Conservation (phyloP, 345 rosid species). For the Isatis tinctoria region DNA sequence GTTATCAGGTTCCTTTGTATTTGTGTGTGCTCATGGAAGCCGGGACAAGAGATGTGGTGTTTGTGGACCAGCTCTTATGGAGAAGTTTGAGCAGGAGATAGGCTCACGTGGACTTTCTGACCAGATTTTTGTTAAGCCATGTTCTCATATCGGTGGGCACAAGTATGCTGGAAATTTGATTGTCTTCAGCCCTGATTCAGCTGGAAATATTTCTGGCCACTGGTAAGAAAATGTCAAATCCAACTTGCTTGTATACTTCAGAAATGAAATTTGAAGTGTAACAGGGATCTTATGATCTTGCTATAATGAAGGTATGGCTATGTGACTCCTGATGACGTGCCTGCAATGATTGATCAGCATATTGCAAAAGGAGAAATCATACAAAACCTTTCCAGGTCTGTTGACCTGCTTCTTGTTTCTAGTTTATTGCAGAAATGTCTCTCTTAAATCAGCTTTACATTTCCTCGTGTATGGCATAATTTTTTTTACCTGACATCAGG, state of each 20-base stretch:
- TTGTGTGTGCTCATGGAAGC: constrained; percentile 90
- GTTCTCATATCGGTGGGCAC: constrained; percentile 95
- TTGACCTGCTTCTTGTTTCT: neutral
- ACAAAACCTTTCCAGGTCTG: constrained; percentile 78
- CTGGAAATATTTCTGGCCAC: constrained; percentile 64
- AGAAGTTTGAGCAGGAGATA: constrained; percentile 65
- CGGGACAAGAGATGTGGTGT: constrained; percentile 95
- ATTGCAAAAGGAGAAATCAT: constrained; percentile 67
- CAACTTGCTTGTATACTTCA: neutral
- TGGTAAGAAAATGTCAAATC: constrained; percentile 45
- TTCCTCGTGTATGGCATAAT: neutral
- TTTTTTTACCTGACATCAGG: neutral
- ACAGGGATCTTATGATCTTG: constrained; percentile 1
- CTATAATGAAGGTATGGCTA: constrained; percentile 78
- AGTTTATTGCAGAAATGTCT: neutral
- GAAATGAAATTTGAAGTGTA: neutral
- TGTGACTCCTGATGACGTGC: constrained; percentile 89
- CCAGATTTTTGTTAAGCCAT: constrained; percentile 58
- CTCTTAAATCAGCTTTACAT: neutral
- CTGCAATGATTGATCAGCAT: constrained; percentile 86
- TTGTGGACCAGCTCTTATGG: constrained; percentile 86
- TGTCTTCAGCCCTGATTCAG: constrained; percentile 57
- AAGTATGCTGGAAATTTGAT: constrained; percentile 98
- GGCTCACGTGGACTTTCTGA: constrained; percentile 55
- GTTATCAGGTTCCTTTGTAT: constrained; percentile 64